A percentile compares a stretch with the other conserved stretches of the same genome.
phyloP scores from a whole-genome alignment of 139 green algal genomes.

The Chlorella sp. region DNA sequence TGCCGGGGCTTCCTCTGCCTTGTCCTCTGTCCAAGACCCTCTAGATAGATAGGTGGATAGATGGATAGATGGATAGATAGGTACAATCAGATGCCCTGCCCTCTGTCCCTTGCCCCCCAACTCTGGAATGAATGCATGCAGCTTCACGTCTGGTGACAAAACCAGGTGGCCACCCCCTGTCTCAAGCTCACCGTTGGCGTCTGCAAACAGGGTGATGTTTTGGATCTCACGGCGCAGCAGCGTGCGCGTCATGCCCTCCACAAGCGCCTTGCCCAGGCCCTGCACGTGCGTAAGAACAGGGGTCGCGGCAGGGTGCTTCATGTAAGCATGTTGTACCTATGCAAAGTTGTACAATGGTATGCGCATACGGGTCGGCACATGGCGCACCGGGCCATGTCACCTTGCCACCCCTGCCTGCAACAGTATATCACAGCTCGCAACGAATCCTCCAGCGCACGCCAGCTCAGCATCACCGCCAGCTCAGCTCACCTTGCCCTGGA shows the following conservation, averaged over 20 bases:
- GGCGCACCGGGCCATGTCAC: background rate
- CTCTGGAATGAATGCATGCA: background rate
- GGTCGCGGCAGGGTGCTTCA: background rate
- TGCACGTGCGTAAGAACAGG: slow-evolving; percentile 37
- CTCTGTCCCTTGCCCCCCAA: background rate
- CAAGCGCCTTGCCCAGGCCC: slow-evolving; percentile 93
- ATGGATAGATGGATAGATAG: too few species aligned
- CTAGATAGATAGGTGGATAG: too few species aligned
- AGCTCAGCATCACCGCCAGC: background rate
- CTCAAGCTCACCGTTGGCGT: slow-evolving; percentile 64
- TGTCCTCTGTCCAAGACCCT: background rate
- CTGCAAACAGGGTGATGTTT: slow-evolving; percentile 99
- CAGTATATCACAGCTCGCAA: too few species aligned
- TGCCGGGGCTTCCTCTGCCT: background rate
- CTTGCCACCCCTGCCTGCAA: background rate
- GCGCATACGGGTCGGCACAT: background rate
- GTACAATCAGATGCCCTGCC: background rate
- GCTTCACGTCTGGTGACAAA: background rate
- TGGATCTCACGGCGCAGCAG: slow-evolving; percentile 90
- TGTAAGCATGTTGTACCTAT: background rate
- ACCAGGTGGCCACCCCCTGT: background rate
- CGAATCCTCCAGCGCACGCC: too few species aligned
- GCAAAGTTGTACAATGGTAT: too few species aligned
- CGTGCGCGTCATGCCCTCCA: slow-evolving; percentile 90
- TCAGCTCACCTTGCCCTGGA: slow-evolving; percentile 73